phyloP scores from a whole-genome alignment of 176 grass and related monocot genomes.

The Carex pumila region DNA sequence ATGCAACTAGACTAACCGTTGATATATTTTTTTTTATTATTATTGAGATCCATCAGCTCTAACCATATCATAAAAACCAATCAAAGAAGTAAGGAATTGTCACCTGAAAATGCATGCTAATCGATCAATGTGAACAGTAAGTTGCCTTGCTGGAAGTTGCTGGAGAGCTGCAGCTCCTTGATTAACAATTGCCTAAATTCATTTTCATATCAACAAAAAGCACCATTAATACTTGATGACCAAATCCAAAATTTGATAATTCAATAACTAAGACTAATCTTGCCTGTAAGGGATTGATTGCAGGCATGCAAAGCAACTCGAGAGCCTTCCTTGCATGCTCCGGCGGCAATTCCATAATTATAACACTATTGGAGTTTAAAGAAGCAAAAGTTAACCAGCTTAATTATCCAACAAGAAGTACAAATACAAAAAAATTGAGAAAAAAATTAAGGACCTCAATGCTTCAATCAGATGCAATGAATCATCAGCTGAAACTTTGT shows the following conservation, averaged over 20 bases:
- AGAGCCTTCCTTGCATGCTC: constrained; percentile 77
- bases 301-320: constrained; percentile 82
- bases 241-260: neutral
- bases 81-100: neutral
- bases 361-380: constrained; percentile 38
- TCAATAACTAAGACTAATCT: constrained; percentile 14
- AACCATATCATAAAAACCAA: neutral
- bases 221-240: constrained; percentile 26
- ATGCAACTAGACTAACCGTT: neutral
- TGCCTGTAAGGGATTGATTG: constrained; percentile 76
- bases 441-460: constrained; percentile 55
- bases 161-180: constrained; percentile 65
- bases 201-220: constrained; percentile 16
- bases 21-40: neutral
- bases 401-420: constrained; percentile 56
- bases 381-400: constrained; percentile 52
- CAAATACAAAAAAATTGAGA: constrained; percentile 15
- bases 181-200: constrained; percentile 72
- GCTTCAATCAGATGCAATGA: constrained; percentile 98
- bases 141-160: constrained; percentile 68
- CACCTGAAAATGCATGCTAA: constrained; percentile 97
- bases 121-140: constrained; percentile 82
- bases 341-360: constrained; percentile 64
- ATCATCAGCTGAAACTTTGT: constrained; percentile 97
- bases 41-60: neutral